Evolutionary conservation across 2,329 filamentous ascomycete genomes (phyloP).

Genomic region (Zymoseptoria tritici): DNA sequence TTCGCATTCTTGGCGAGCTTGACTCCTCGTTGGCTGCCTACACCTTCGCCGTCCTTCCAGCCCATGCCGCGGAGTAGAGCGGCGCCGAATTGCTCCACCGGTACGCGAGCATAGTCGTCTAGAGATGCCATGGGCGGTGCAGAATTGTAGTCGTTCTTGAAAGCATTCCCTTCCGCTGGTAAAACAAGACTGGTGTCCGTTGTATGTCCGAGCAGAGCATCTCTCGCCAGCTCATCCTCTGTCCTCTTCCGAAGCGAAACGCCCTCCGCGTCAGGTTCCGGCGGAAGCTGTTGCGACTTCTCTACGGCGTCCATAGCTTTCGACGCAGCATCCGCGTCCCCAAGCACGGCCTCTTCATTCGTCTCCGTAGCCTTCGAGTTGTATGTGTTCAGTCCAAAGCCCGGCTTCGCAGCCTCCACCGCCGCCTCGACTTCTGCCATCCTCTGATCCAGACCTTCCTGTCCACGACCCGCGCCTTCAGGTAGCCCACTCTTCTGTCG

Average conservation of each 20-base stretch:
- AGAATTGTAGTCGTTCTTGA: conserved; percentile 53
- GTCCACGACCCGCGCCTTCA: conserved; percentile 22
- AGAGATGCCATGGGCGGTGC: conserved; percentile 70
- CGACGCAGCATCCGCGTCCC: conserved; percentile 13
- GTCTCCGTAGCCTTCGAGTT: conserved; percentile 17
- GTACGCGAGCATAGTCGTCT: conserved; percentile 79
- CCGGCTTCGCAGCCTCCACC: conserved; percentile 37
- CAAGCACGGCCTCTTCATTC: conserved; percentile 11
- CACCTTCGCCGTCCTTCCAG: conserved; percentile 66
- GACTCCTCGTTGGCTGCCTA: conserved; percentile 46
- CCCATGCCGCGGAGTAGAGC: conserved; percentile 89
- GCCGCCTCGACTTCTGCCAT: conserved; percentile 22
- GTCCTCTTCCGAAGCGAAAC: conserved; percentile 31
- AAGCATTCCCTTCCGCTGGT: conserved; percentile 30
- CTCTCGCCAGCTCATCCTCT: conserved; percentile 51
- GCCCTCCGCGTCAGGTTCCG: conserved; percentile 2
- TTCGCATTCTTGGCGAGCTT: conserved; percentile 42
- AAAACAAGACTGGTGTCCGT: conserved; percentile 34
- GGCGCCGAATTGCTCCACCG: conserved; percentile 90
- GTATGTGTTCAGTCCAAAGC: conserved; percentile 46
- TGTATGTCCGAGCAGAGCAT: conserved; percentile 36
- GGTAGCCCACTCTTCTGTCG: conserved; percentile 52
- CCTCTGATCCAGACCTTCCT: conserved; percentile 16
- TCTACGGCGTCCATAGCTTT: conserved; percentile 1
- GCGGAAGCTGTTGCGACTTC: not conserved